phyloP scores from a whole-genome alignment of 2,329 filamentous ascomycete genomes.

The Camillea tinctor region DNA sequence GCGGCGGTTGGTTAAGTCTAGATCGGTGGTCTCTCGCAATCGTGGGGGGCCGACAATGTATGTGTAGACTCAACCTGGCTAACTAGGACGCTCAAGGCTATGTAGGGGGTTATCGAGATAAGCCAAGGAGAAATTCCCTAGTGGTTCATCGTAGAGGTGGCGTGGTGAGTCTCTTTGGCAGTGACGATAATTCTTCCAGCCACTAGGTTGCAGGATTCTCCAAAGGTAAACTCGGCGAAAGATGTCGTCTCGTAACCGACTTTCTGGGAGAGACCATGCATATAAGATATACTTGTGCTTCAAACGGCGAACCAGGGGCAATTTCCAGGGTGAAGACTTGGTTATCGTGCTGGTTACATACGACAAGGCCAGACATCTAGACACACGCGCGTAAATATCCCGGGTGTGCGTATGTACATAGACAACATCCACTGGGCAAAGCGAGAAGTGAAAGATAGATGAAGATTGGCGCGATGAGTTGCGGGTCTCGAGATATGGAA shows the following conservation, averaged over 20 bases:
- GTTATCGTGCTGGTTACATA: neutral
- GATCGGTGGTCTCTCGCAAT: no score
- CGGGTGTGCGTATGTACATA: no score
- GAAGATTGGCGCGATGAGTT: neutral
- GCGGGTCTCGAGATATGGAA: neutral
- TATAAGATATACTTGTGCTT: neutral
- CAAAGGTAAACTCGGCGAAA: constrained; percentile 19
- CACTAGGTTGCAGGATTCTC: constrained; percentile 28
- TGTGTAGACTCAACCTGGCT: no score
- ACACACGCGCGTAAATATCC: neutral
- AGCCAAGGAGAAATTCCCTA: constrained; percentile 15
- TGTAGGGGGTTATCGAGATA: constrained; percentile 10
- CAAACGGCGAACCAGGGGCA: neutral
- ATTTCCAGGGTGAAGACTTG: neutral
- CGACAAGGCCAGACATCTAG: neutral
- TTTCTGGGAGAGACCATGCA: neutral
- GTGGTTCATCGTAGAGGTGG: constrained; percentile 10
- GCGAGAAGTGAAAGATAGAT: neutral
- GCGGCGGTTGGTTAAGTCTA: neutral
- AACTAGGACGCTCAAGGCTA: constrained; percentile 3
- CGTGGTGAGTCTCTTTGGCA: constrained; percentile 17
- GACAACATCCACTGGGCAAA: neutral
- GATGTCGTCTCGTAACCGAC: constrained; percentile 7
- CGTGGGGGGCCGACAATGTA: neutral
- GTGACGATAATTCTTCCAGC: constrained; percentile 32